Evolutionary conservation across 2,329 filamentous ascomycete species (phyloP).

Genomic region (Aspergillus glaucus): DNA sequence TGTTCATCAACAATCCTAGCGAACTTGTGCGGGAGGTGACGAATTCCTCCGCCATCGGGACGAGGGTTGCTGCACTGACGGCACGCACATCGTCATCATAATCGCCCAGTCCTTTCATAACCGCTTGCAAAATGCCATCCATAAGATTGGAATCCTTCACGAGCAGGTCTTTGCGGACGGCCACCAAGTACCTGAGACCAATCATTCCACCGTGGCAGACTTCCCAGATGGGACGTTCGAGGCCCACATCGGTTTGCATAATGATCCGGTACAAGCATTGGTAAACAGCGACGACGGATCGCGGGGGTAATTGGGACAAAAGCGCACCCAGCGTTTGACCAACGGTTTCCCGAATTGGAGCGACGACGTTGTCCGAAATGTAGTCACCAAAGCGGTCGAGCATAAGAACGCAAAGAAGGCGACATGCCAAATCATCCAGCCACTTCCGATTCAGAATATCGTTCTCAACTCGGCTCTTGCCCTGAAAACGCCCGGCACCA

Average conservation of each 20-base stretch:
- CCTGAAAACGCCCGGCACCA: constrained; percentile 72
- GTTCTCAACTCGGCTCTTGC: constrained; percentile 67
- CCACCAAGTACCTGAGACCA: constrained; percentile 87
- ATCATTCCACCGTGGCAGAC: constrained; percentile 98
- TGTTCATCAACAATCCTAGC: constrained; percentile 76
- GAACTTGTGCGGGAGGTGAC: constrained; percentile 74
- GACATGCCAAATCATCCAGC: constrained; percentile 92
- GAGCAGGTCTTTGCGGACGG: constrained; percentile 85
- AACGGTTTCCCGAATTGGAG: constrained; percentile 89
- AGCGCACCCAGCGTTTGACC: constrained; percentile 89
- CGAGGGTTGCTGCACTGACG: constrained; percentile 93
- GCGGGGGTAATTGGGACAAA: constrained; percentile 71
- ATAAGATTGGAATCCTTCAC: constrained; percentile 78
- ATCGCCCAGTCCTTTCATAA: constrained; percentile 91
- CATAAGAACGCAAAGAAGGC: constrained; percentile 92
- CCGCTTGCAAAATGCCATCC: constrained; percentile 83
- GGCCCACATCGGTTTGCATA: constrained; percentile 75
- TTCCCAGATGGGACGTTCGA: constrained; percentile 76
- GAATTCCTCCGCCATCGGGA: constrained; percentile 93
- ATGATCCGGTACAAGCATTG: constrained; percentile 80
- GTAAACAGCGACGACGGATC: constrained; percentile 79
- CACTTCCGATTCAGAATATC: constrained; percentile 72
- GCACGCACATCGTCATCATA: constrained; percentile 92
- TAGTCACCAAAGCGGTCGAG: constrained; percentile 97
- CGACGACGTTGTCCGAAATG: constrained; percentile 93